Evolutionary conservation across 2,329 filamentous ascomycete species (phyloP).

Genomic region (Grosmannia clavigera): DNA sequence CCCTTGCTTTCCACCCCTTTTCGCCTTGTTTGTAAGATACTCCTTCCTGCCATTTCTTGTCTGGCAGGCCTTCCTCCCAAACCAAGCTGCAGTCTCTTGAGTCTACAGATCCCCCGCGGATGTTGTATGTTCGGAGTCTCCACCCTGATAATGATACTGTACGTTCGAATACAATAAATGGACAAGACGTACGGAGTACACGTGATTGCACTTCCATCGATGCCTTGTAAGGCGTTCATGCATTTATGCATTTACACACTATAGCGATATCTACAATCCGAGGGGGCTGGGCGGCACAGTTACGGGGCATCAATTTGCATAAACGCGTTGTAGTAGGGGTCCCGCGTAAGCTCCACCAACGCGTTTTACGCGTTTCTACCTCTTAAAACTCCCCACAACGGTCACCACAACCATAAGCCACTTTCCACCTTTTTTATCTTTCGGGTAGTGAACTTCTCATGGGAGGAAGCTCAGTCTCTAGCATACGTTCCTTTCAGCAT

Average conservation of each 20-base stretch:
- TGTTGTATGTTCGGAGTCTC: background rate
- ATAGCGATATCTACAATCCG: background rate
- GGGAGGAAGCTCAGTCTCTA: background rate
- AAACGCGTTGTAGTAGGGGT: background rate
- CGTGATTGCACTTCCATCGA: too few species aligned
- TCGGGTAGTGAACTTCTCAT: background rate
- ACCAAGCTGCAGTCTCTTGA: background rate
- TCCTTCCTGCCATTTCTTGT: background rate
- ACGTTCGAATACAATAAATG: background rate
- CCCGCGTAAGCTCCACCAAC: background rate
- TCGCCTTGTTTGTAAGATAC: background rate
- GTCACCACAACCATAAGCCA: background rate
- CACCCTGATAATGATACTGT: background rate
- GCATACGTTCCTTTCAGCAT: background rate
- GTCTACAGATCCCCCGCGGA: background rate
- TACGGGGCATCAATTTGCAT: background rate
- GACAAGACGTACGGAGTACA: background rate
- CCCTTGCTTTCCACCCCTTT: background rate
- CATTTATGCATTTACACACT: background rate
- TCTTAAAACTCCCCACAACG: background rate
- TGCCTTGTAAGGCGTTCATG: background rate
- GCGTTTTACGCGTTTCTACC: background rate
- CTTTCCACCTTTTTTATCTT: background rate
- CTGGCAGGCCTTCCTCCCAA: background rate
- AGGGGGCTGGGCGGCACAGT: background rate